These are phyloP conservation scores for Rhizopogon vinicolor DNA, from an alignment of 768 basidiomycete species.

Conservation along the genomic window DNA sequence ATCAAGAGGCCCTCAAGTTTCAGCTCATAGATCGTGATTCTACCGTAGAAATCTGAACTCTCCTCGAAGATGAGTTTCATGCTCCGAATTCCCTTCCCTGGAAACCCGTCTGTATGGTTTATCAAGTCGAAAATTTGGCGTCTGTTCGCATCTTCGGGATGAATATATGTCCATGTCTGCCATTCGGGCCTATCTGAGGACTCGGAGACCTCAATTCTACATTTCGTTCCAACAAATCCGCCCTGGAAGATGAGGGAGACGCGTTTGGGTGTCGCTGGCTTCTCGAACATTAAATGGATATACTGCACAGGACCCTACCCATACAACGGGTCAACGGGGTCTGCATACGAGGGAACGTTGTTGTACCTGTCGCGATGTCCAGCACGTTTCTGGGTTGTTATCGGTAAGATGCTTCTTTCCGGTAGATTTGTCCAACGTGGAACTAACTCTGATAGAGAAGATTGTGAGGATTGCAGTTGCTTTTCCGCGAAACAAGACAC, in stretches of 20 bases:
- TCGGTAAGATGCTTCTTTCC: constrained; percentile 71
- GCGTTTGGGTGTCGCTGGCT: constrained; percentile 48
- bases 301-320: constrained; percentile 71
- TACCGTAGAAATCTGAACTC: constrained; percentile 84
- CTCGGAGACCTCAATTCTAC: constrained; percentile 40
- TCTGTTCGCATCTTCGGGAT: constrained; percentile 78
- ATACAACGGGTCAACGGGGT: constrained; percentile 2
- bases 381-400: constrained; percentile 73
- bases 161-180: constrained; percentile 50
- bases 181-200: constrained; percentile 37
- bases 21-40: constrained; percentile 72
- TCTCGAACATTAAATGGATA: constrained; percentile 58
- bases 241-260: constrained; percentile 77
- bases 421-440: constrained; percentile 68
- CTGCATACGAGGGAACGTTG: not conserved
- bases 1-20: constrained; percentile 22
- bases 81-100: constrained; percentile 28
- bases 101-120: constrained; percentile 8
- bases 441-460: constrained; percentile 59
- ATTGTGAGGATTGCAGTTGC: not conserved
- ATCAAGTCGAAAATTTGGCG: constrained; percentile 61
- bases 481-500: constrained; percentile 39
- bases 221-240: constrained; percentile 75
- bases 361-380: constrained; percentile 75
- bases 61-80: constrained; percentile 71